Percentiles rank a stretch among this genome's conserved stretches.
Conservation (phyloP, 257 asterid species). For the Nicotiana noctiflora region DNA sequence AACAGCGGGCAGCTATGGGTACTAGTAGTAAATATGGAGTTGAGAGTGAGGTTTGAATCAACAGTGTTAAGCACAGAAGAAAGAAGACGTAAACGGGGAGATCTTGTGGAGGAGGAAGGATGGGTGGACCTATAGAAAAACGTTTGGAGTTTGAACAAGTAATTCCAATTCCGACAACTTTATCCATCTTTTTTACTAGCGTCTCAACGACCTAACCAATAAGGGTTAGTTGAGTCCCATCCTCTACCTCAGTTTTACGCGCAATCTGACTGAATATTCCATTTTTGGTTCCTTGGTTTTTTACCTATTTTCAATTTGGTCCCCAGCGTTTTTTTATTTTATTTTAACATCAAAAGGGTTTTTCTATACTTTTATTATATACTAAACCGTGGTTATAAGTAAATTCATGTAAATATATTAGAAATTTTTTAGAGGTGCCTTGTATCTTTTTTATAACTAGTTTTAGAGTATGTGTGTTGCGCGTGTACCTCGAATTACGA, state of each 20-base stretch:
- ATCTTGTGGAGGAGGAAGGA: conserved; percentile 8
- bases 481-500: no score
- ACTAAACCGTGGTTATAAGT: background rate
- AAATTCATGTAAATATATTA: background rate
- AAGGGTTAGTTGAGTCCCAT: background rate
- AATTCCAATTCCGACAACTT: background rate
- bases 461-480: no score
- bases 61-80: no score
- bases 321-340: background rate
- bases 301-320: background rate
- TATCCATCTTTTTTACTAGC: background rate
- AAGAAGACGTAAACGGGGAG: background rate
- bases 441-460: background rate
- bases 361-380: no score
- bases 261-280: background rate
- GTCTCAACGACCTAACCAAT: background rate
- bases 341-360: no score
- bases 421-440: background rate
- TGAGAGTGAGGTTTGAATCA: no score
- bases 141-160: background rate
- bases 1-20: no score
- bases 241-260: background rate
- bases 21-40: no score
- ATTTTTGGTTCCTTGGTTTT: background rate
- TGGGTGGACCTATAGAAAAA: conserved; percentile 3